Evolutionary conservation across 768 basidiomycete genomes (phyloP), one percentile per base, ranked within the genome.

Genomic region (Roridomyces roridus): DNA sequence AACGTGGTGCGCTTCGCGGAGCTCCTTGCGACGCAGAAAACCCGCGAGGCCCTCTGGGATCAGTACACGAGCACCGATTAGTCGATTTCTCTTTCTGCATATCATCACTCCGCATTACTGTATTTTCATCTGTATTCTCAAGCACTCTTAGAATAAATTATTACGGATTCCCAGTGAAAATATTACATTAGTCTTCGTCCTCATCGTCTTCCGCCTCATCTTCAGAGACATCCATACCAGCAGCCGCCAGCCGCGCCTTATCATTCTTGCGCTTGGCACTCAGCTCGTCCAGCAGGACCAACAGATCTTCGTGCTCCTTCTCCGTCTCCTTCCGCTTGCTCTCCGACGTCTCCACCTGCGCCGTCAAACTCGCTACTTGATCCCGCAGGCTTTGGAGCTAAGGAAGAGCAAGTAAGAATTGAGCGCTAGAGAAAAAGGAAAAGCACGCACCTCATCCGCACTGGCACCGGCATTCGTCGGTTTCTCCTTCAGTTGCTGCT

Each of bases 231-330:
- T 95, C 95, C 69, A 93, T 54, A 0, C 91, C 91, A 10, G 83
- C 84, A 53, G 82, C 84, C 66, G 81, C 78, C 77, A 99, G 83
- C 62, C 81, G 78, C 43, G 71, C 80, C 77, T 98, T 98, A 68
- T 98, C 97, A 63, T 77, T 79, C 75, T 83, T 84, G 48, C 96
- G 80, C 74, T 99, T 99, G 61, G 77, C 83, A 41, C 86, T 91
- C 59, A 97, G 78, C 74, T 98, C 97, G 66, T 98, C 97, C 4
- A 99, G 77, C 28, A 98, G 74, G 11, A 99, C 96, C 20, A 99
- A 77, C 44, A 98, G 71, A 72, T 99, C 96, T 69, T 98, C 96
- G 65, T 98, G 96, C 70, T 99, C 96, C 73, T 95, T 96, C 72
- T 97, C 94, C 21, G 87, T 85, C 9, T 97, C 94, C 62, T 84